Conservation (phyloP, 1,284 basidiomycete genomes). For the Exobasidium cylindrosporum region DNA sequence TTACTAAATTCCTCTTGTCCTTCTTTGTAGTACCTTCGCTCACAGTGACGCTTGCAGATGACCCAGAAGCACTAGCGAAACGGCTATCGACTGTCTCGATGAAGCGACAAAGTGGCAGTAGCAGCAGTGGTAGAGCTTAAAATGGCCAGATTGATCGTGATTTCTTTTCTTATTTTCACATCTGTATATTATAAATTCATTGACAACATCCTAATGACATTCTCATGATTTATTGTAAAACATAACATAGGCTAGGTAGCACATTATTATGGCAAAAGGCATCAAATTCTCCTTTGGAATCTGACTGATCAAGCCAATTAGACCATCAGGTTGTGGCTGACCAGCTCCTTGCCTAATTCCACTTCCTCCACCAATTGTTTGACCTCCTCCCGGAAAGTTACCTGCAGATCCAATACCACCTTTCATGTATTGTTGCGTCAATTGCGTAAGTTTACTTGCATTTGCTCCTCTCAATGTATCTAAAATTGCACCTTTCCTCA, state of each 20-base stretch:
- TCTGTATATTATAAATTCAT: background rate
- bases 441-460: constrained; percentile 6
- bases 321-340: background rate
- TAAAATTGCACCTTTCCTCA: constrained; percentile 19
- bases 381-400: constrained; percentile 15
- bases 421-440: constrained; percentile 14
- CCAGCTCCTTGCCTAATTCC: background rate
- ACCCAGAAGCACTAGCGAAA: constrained; percentile 1
- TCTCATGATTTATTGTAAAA: background rate
- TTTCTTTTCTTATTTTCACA: background rate
- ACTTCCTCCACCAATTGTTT: constrained; percentile 11
- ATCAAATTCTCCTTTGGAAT: constrained; percentile 16
- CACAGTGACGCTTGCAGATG: constrained; percentile 21
- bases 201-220: background rate
- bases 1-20: background rate
- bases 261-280: constrained; percentile 12
- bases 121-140: constrained; percentile 4
- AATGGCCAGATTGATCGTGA: no score
- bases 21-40: constrained; percentile 16
- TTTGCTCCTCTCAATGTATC: constrained; percentile 23
- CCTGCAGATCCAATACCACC: background rate
- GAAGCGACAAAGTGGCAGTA: constrained; percentile 24
- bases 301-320: background rate
- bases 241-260: constrained; percentile 18
- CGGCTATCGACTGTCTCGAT: constrained; percentile 25